Base-by-base conservation (phyloP, 2,329 filamentous ascomycete genomes). In the Zelopaecilomyces penicillatus region DNA sequence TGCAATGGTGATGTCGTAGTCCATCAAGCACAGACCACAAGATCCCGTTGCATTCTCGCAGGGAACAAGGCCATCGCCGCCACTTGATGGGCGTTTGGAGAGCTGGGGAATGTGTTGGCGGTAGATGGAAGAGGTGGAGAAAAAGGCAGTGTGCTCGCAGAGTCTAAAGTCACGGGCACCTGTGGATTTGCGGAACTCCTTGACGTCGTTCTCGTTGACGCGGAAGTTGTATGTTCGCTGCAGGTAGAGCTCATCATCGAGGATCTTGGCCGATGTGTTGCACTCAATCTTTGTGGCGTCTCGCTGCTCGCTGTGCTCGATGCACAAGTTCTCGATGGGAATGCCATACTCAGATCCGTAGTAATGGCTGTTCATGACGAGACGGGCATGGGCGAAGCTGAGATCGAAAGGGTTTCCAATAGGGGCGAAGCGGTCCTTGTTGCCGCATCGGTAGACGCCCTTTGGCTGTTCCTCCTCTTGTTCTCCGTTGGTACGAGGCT, bases 21-120 rank as follows among this genome's bases (percentile, higher is more conserved):
- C 53, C 46, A 54, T 54, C 41, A 55, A 45, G 41, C 53, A 55
- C 29, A 55, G 41, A 30, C 50, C 50, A 31, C 53, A 55, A 9
- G 53, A 54, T 34, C 53, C 53, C 4, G 45, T 42, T 26, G 48
- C 39, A 38, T 50, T 44, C 30, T 19, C 19, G 46, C 52, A 55
- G 7, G 50, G 33, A 19, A 47, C 43, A 19, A 55, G 47, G 7
- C 31, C 42, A 10, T 49, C 33, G 27, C 41, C 42, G 31, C 43
- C 44, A 6, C 35, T 19, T 4, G 30, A n/a, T 8, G 48, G 42
- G n/a, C 37, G 43, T 12, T 33, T 39, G 26, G 47, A 49, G 31
- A 55, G 47, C 49, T 54, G 46, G 37, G 51, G 46, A 5, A 55
- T 42, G 39, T 46, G 39, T 30, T 55, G 52, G 41, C 47, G 53